Percentiles rank a stretch among this genome's conserved stretches.
Evolutionary conservation across 805 yeast genomes (phyloP).

Genomic region (Citeromyces matritensis): DNA sequence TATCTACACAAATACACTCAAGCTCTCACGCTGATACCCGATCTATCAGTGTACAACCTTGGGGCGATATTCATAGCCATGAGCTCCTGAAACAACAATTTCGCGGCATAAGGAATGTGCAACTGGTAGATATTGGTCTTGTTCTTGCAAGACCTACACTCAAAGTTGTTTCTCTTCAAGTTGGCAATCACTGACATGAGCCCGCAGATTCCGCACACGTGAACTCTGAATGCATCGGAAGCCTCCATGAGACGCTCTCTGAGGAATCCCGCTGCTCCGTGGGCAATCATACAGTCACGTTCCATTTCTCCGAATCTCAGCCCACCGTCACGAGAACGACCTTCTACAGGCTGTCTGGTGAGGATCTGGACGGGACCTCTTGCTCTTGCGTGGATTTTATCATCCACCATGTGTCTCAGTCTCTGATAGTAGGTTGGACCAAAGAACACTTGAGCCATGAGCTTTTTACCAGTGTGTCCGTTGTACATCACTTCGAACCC

Average conservation of each 20-base stretch:
- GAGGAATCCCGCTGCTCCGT: conserved; percentile 97
- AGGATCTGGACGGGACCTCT: conserved; percentile 97
- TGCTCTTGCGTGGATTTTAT: conserved; percentile 97
- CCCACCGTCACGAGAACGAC: conserved; percentile 99
- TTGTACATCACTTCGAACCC: conserved; percentile 98
- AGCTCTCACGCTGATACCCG: conserved; percentile 10
- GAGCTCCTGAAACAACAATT: conserved; percentile 92
- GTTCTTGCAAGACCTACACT: conserved; percentile 96
- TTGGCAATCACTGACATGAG: conserved; percentile 96
- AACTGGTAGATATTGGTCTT: conserved; percentile 96
- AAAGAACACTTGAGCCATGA: conserved; percentile 96
- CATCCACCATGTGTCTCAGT: conserved; percentile 98
- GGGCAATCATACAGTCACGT: conserved; percentile 99
- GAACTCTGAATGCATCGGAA: conserved; percentile 96
- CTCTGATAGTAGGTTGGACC: conserved; percentile 99
- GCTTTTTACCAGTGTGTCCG: conserved; percentile 96
- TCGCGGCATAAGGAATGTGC: conserved; percentile 97
- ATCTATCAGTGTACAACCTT: conserved; percentile 77
- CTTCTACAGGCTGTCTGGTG: conserved; percentile 98
- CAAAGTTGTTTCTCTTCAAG: conserved; percentile 93
- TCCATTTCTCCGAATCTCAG: conserved; percentile 99
- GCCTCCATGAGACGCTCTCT: conserved; percentile 98
- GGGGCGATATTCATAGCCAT: conserved; percentile 99
- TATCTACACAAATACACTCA: neutral
- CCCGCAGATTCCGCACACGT: conserved; percentile 97